phyloP scores from a whole-genome alignment of 257 asterid species.

The Penstemon newberryi region DNA sequence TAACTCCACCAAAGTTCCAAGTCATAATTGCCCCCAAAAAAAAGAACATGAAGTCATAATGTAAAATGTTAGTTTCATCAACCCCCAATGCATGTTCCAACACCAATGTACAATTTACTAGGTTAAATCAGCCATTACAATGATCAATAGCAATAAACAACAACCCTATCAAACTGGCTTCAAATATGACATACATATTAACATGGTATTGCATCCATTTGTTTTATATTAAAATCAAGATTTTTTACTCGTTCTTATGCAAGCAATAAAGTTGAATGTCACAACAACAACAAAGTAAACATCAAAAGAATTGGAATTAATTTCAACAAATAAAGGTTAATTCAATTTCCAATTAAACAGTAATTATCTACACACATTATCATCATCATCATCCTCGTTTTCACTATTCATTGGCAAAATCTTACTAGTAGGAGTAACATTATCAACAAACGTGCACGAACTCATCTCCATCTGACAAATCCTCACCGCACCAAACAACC shows the following conservation, averaged over 20 bases:
- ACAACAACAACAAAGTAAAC: too few relatives aligned
- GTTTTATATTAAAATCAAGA: too few relatives aligned
- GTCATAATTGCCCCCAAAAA: neutral
- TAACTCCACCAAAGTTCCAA: too few relatives aligned
- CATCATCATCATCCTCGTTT: constrained; percentile 37
- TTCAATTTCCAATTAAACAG: constrained; percentile 15
- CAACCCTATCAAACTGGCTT: too few relatives aligned
- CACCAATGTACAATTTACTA: constrained; percentile 22
- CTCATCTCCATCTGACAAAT: constrained; percentile 90
- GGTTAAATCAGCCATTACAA: constrained; percentile 22
- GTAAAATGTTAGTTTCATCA: constrained; percentile 9
- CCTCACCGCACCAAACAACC: constrained; percentile 80
- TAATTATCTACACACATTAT: constrained; percentile 37
- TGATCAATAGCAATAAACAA: constrained; percentile 12
- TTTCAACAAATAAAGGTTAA: too few relatives aligned
- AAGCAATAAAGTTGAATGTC: constrained; percentile 19
- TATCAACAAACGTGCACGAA: constrained; percentile 63
- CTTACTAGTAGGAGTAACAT: constrained; percentile 45
- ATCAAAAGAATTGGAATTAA: too few relatives aligned
- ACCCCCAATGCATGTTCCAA: constrained; percentile 7
- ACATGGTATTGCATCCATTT: too few relatives aligned
- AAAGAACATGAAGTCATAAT: neutral
- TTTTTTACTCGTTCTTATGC: neutral
- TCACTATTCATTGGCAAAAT: constrained; percentile 55
- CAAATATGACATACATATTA: too few relatives aligned